Evolutionary conservation across 2,329 filamentous ascomycete species (phyloP), one percentile per base, ranked within the genome.

Genomic region (Grosmannia penicillata): DNA sequence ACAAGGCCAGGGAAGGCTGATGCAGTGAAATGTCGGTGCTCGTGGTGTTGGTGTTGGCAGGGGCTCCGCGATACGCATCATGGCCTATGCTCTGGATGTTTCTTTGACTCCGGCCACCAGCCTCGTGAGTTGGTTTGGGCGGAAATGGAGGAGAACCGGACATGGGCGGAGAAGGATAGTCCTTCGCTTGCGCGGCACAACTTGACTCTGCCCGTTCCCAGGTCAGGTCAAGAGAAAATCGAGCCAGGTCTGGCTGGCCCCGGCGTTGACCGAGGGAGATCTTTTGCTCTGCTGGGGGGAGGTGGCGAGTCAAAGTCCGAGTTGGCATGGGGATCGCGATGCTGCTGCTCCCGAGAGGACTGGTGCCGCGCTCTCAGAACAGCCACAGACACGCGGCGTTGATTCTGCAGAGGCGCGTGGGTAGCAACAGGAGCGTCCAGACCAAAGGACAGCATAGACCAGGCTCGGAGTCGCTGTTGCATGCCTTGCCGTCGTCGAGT

Each of bases 161-260:
- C 76, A 80, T 80, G 68, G 76, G 76, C 63, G 76, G 75, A 67
- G 76, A 80, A 56, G 75, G 75, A 62, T 80, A 80, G 56, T 69
- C 71, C 65, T 64, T 64, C 53, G 62, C 62, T 52, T 63, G 66
- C 62, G 65, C 63, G 63, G 61, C 56, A 56, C 60, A 61, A 57
- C 65, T 63, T 53, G 61, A 65, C 63, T 66, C 62, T 64, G 60
- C 61, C 68, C 63, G 63, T 53, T 60, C 61, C 66, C 69, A 66
- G 57, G 62, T 63, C 61, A 64, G 60, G 61, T 71, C 69, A 51
- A 72, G 63, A 57, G 61, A 61, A 54, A 68, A 68, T 52, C 62
- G 63, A 53, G 66, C 63, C 58, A 68, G 60, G 49, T 71, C 65
- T 55, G 63, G 63, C 56, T 63, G 62, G 52, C 68, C 66, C 65